Evolutionary conservation across 345 rosid species (phyloP).

Genomic region (rapeseed (Brassica napus)): Da-Ae NC_063449.1:44963001-44963500

Average conservation of each 20-base stretch:
- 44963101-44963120: conserved; percentile 87
- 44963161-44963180: neutral
- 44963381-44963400: conserved; percentile 61
- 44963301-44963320: conserved; percentile 73
- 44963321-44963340: conserved; percentile 82
- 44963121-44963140: conserved; percentile 70
- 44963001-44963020: conserved; percentile 78
- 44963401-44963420: conserved; percentile 12
- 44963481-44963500: conserved; percentile 54
- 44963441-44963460: conserved; percentile 44
- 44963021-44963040: conserved; percentile 64
- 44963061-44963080: conserved; percentile 74
- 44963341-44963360: conserved; percentile 89
- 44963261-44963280: conserved; percentile 93
- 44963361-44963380: conserved; percentile 85
- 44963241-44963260: conserved; percentile 59
- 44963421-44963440: conserved; percentile 8
- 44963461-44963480: conserved; percentile 42
- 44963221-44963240: conserved; percentile 86
- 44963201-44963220: conserved; percentile 8
- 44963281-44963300: conserved; percentile 76
- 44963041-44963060: conserved; percentile 96
- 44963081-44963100: conserved; percentile 85
- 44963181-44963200: neutral
- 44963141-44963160: conserved; percentile 86